Evolutionary conservation across 768 basidiomycete genomes (phyloP).

Genomic region (Collybia sp.): DNA sequence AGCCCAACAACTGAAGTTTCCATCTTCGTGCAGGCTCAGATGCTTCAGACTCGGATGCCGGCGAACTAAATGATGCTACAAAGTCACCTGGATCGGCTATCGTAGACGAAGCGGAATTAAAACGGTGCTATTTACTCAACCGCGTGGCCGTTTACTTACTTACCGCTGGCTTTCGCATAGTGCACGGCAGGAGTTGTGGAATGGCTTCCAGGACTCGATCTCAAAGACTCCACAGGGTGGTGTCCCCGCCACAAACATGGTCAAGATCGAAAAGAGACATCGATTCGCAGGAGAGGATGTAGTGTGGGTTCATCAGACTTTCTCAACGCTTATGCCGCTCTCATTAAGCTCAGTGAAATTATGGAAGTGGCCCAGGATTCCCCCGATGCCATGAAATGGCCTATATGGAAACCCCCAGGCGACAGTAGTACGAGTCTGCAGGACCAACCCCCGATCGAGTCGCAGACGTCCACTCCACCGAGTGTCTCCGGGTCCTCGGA

Average conservation of each 20-base stretch:
- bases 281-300: conserved; percentile 76
- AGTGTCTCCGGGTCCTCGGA: no score
- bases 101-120: conserved; percentile 35
- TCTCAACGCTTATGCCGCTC: conserved; percentile 1
- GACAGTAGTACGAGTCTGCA: conserved; percentile 1
- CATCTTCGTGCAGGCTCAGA: conserved; percentile 25
- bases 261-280: conserved; percentile 69
- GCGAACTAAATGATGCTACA: conserved; percentile 28
- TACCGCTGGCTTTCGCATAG: conserved; percentile 27
- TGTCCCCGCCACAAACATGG: conserved; percentile 29
- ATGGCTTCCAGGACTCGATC: conserved; percentile 63
- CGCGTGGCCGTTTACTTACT: neutral
- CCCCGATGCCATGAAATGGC: conserved; percentile 74
- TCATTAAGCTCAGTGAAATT: conserved; percentile 51
- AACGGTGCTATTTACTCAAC: conserved; percentile 29
- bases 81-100: conserved; percentile 16
- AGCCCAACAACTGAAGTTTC: neutral
- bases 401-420: conserved; percentile 35
- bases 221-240: conserved; percentile 20
- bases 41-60: conserved; percentile 29
- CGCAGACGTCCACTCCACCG: conserved; percentile 7
- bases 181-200: conserved; percentile 61
- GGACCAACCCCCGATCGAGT: conserved; percentile 1
- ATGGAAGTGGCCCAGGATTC: conserved; percentile 72
- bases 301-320: conserved; percentile 40